Evolutionary conservation across 148 eudicot genomes (phyloP), one percentile per base, ranked within the genome.

Genomic region (Tetragonia tetragonoides): DNA sequence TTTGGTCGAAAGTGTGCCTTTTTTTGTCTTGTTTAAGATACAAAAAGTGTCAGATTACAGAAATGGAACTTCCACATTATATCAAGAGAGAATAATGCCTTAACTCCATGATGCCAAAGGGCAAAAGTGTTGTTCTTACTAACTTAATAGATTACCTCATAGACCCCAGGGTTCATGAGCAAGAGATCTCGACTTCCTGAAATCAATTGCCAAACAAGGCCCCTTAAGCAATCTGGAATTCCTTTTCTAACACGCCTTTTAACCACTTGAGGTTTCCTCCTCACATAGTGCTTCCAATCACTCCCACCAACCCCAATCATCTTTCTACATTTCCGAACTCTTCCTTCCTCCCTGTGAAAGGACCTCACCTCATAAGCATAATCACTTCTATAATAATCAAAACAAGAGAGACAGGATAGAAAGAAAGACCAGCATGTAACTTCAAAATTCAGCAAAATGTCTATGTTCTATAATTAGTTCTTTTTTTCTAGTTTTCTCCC

Each of bases 271-370:
- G 97, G 99, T 83, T 93, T 95, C 83, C 93, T 88, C 79, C 90
- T 85, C 62, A 90, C 89, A 83, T 91, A 95, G 66, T 88, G 91
- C 87, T 91, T 95, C 99, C 98, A 95, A 79, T 95, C 99, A 76
- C 93, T 89, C 64, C 99, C 99, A 80, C 98, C 99, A 78, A 89
- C 92, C 77, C 99, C 99, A 78, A 95, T 93, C 99, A 95, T 95
- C 80, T 89, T 93, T 79, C 99, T 86, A 98, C 99, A 95, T 90
- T 93, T 95, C 75, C 87, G 89, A 76, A 91, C 89, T 80, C 91
- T 91, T 80, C 90, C 82, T 86, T 95, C 98, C 80, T 95, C 98
- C 97, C 99, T 95, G 88, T 41, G 67, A 83, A 78, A 85, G 61
- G 20, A 57, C 7, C 64, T 41, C 51, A 34, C 79, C 76, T 62